These are phyloP conservation scores for Akanthomyces lecanii DNA, from an alignment of 2,329 filamentous ascomycete species.

Conservation along the genomic window DNA sequence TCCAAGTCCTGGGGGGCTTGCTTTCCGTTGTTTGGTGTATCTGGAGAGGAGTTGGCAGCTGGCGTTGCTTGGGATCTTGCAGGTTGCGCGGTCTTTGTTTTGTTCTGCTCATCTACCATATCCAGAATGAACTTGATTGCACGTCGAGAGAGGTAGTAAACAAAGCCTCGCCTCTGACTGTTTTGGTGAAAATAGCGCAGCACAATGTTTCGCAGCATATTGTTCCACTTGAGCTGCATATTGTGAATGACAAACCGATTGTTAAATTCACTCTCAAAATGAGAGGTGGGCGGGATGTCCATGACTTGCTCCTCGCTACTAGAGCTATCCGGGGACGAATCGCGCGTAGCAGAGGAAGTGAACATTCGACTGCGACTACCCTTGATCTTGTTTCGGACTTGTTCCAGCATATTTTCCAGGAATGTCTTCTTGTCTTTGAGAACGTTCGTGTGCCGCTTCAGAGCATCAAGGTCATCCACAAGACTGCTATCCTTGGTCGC, in stretches of 20 bases:
- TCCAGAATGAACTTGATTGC: constrained; percentile 98
- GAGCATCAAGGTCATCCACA: constrained; percentile 57
- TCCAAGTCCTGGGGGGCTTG: constrained; percentile 65
- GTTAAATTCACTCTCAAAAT: constrained; percentile 92
- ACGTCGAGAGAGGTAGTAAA: constrained; percentile 94
- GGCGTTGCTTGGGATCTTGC: constrained; percentile 28
- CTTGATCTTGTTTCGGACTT: constrained; percentile 40
- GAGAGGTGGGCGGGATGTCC: constrained; percentile 66
- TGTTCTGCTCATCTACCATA: constrained; percentile 91
- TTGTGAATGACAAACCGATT: constrained; percentile 99
- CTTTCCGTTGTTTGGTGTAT: constrained; percentile 44
- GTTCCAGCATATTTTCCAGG: constrained; percentile 53
- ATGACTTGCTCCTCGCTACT: constrained; percentile 40
- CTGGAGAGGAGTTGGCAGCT: constrained; percentile 31
- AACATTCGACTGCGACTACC: constrained; percentile 26
- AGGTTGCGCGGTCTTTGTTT: constrained; percentile 50
- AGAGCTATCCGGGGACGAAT: constrained; percentile 9
- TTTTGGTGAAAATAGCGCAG: constrained; percentile 97
- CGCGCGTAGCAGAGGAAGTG: constrained; percentile 16
- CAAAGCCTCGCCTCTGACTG: constrained; percentile 88
- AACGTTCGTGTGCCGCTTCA: constrained; percentile 51
- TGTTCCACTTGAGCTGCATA: constrained; percentile 97
- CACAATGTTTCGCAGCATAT: constrained; percentile 90
- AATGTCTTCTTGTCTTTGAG: constrained; percentile 56
- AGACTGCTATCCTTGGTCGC: constrained; percentile 46